Conservation (phyloP, 352 stramenopile species). For the Pythium folliculosum region DNA sequence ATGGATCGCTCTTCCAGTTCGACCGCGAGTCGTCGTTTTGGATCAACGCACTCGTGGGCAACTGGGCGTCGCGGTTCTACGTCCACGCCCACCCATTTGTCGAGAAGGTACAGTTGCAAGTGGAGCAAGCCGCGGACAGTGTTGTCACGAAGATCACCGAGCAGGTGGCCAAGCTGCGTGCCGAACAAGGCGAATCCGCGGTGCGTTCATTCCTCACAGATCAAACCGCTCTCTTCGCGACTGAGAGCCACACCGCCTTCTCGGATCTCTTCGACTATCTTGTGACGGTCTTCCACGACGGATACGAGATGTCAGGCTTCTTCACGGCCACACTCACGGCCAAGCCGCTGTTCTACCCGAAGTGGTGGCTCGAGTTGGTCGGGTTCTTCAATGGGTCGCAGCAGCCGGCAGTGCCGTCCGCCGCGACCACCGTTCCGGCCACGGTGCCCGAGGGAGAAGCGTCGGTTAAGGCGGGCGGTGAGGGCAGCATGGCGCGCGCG, state of each 20-base stretch:
- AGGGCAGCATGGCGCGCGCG: background rate
- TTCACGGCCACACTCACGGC: conserved; percentile 41
- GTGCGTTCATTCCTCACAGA: conserved; percentile 46
- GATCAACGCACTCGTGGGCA: conserved; percentile 80
- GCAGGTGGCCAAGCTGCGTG: background rate
- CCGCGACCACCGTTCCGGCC: conserved; percentile 2
- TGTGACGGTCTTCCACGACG: conserved; percentile 80
- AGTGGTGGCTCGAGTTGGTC: conserved; percentile 82
- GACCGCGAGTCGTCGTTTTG: conserved; percentile 73
- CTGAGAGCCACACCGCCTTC: conserved; percentile 53
- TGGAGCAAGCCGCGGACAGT: conserved; percentile 49
- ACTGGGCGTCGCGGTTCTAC: conserved; percentile 84
- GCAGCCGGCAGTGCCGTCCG: conserved; percentile 14
- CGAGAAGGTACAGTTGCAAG: conserved; percentile 50
- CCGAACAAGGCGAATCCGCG: background rate
- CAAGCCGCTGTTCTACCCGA: conserved; percentile 77
- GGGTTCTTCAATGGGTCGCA: conserved; percentile 60
- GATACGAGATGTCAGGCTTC: conserved; percentile 71
- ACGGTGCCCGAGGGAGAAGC: background rate
- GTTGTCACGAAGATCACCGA: conserved; percentile 38
- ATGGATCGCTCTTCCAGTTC: conserved; percentile 66
- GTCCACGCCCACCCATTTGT: conserved; percentile 63
- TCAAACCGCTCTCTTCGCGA: conserved; percentile 51
- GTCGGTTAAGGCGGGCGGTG: background rate
- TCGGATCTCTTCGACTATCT: conserved; percentile 67